phyloP scores from a whole-genome alignment of 2,329 filamentous ascomycete genomes.

The Aspergillus versicolor region DNA sequence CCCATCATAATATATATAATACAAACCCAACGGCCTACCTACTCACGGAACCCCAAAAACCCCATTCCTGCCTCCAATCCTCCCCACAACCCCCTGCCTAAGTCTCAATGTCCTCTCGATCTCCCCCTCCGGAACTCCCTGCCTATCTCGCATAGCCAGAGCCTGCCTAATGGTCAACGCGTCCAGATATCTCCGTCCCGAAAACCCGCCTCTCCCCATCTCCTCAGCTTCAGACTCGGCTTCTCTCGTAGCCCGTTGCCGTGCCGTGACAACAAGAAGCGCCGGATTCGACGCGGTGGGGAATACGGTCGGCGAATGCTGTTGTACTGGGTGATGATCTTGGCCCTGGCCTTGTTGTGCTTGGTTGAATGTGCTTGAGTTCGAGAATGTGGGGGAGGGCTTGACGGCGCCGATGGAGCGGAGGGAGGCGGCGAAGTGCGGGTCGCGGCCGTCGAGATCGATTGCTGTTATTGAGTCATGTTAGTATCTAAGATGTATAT shows the following conservation, averaged over 20 bases:
- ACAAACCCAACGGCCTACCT: neutral
- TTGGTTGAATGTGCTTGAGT: slow-evolving; percentile 51
- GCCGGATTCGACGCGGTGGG: slow-evolving; percentile 52
- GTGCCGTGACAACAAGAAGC: slow-evolving; percentile 52
- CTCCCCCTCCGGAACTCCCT: slow-evolving; percentile 33
- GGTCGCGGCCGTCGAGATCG: slow-evolving; percentile 61
- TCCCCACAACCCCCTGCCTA: slow-evolving; percentile 44
- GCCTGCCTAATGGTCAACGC: slow-evolving; percentile 51
- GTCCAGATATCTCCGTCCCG: slow-evolving; percentile 49
- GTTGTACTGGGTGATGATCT: neutral
- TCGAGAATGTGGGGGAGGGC: slow-evolving; percentile 57
- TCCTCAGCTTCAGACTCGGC: slow-evolving; percentile 57
- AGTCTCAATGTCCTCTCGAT: slow-evolving; percentile 48
- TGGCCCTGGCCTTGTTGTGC: neutral
- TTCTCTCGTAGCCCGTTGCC: slow-evolving; percentile 50
- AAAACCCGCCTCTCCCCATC: slow-evolving; percentile 40
- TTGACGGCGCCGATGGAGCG: slow-evolving; percentile 61
- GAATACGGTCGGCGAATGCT: slow-evolving; percentile 31
- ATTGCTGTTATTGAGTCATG: slow-evolving; percentile 43
- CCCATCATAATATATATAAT: neutral
- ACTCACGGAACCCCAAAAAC: slow-evolving; percentile 22
- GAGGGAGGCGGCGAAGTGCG: slow-evolving; percentile 76
- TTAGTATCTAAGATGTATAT: neutral
- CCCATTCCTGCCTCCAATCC: slow-evolving; percentile 37
- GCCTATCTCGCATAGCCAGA: slow-evolving; percentile 48